phyloP scores from a whole-genome alignment of 192 early-diverging fungal species.

The Coemansia sp. region DNA sequence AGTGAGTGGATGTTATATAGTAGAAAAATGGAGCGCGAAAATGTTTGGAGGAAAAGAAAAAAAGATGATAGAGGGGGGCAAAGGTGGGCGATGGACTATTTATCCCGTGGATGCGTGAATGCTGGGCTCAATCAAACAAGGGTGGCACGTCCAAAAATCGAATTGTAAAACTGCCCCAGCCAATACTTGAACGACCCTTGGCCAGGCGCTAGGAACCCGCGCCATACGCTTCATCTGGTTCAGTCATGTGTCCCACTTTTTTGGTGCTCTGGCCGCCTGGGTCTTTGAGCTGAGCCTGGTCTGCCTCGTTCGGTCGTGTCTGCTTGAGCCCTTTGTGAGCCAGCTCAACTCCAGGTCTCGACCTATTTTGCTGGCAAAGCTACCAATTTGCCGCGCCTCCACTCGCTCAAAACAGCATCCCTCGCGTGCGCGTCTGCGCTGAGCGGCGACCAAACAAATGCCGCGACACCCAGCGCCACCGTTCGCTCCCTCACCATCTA shows the following conservation, averaged over 20 bases:
- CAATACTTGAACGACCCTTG: constrained; percentile 14
- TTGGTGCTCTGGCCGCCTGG: background rate
- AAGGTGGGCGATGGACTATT: constrained; percentile 21
- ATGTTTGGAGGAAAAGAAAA: constrained; percentile 3
- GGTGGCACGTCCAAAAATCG: constrained; percentile 21
- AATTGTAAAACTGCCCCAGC: constrained; percentile 15
- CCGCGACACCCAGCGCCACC: constrained; percentile 40
- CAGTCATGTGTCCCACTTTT: constrained; percentile 4
- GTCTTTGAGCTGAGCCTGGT: background rate
- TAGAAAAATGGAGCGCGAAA: constrained; percentile 2
- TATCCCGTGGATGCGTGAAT: constrained; percentile 14
- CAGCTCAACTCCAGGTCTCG: background rate
- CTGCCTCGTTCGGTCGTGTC: no score
- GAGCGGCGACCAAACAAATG: constrained; percentile 39
- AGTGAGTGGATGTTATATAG: constrained; percentile 1
- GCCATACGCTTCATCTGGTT: background rate
- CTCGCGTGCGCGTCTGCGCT: constrained; percentile 15
- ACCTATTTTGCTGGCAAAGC: background rate
- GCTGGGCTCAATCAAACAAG: constrained; percentile 1
- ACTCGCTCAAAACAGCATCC: constrained; percentile 26
- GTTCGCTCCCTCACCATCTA: constrained; percentile 25
- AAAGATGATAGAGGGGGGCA: constrained; percentile 10
- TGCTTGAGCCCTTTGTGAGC: background rate
- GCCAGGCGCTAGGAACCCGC: background rate
- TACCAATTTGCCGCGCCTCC: constrained; percentile 7